These are phyloP conservation scores for Leucocoprinus sp. DNA, from an alignment of 768 basidiomycete species.

Conservation along the genomic window DNA sequence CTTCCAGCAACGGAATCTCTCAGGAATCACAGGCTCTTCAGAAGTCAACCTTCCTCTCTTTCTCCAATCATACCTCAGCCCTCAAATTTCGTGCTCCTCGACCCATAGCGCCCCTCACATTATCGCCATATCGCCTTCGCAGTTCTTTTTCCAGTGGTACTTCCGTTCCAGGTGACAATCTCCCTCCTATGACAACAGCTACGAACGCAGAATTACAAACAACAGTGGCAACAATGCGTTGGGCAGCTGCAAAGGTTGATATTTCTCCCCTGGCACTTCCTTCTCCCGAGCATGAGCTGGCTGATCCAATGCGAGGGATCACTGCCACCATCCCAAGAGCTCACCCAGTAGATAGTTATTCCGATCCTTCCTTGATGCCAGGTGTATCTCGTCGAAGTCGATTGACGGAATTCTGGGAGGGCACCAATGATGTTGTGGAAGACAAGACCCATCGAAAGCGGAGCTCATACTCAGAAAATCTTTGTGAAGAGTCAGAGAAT, in stretches of 20 bases:
- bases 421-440: constrained; percentile 58
- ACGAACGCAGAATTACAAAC: constrained; percentile 49
- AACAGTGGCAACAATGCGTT: constrained; percentile 74
- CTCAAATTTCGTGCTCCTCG: constrained; percentile 17
- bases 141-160: constrained; percentile 23
- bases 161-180: constrained; percentile 13
- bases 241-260: constrained; percentile 76
- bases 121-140: constrained; percentile 25
- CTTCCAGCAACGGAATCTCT: neutral
- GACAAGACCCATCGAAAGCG: constrained; percentile 12
- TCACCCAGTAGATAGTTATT: constrained; percentile 27
- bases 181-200: constrained; percentile 14
- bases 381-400: constrained; percentile 47
- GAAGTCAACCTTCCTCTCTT: neutral
- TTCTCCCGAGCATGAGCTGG: constrained; percentile 85
- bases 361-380: constrained; percentile 33
- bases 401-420: constrained; percentile 69
- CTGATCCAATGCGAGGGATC: constrained; percentile 80
- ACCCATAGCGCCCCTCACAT: constrained; percentile 16
- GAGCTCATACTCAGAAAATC: constrained; percentile 11
- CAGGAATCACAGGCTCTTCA: neutral
- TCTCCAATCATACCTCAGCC: constrained; percentile 9
- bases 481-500: constrained; percentile 6
- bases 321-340: constrained; percentile 59
- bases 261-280: constrained; percentile 84